Evolutionary conservation across 164 flowering plant genomes (phyloP), one percentile per base, ranked within the genome.

Genomic region (grape (Vitis vinifera)): DNA sequence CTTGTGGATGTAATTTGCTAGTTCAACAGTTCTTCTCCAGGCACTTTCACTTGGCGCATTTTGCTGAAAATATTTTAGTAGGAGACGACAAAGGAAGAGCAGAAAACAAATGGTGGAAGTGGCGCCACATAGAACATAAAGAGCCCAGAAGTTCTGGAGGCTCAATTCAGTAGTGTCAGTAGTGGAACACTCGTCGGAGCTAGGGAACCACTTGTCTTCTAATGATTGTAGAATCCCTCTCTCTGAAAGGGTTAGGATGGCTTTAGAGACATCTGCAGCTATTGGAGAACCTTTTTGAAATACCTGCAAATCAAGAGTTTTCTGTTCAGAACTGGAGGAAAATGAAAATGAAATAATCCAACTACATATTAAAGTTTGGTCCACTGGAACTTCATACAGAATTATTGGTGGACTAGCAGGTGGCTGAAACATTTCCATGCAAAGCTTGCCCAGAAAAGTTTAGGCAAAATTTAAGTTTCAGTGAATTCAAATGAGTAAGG

Each of bases 281-380:
- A 82, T 37, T 11, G 85, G 84, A 66, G 87, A 84, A 29, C 84
- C 87, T 79, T 72, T 76, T n/a, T 69, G 81, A 56, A 81, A 78
- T 12, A 49, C 76, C 81, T 78, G 71, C 72, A 58, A 19, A n/a
- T 59, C 4, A 59, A 31, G 62, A 48, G 17, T 14, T 62, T 58
- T 15, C 61, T 19, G 2, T 19, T 23, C 17, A 3, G 10, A 4
- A 15, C 61, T 31, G 10, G 0, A 10, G 27, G 27, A 14, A 57
- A 57, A 15, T 17, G 10, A 16, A 57, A 16, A 14, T 57, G 60
- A 57, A 57, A 37, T 37, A 37, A 3, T 37, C 44, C 44, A 37
- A 37, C 1, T 37, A 37, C 4, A 37, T 23, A 23, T 23, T 23
- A 23, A 23, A 23, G 27, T 23, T 23, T 23, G 27, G 27, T 23